phyloP scores from a whole-genome alignment of 164 flowering plant genomes.

The Magnolia changhungtana region DNA sequence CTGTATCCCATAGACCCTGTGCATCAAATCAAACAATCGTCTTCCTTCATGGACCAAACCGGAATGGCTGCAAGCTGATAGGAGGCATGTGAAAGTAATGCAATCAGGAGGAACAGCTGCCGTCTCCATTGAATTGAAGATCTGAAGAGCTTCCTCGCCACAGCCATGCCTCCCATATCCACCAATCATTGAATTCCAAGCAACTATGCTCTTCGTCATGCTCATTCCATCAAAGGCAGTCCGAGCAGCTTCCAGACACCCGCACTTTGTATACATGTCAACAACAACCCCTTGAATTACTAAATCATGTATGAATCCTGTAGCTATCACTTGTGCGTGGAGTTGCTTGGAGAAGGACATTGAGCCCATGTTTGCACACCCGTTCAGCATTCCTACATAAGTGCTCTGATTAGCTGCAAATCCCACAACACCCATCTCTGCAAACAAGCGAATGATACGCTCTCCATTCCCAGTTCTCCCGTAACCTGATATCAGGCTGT shows the following conservation, averaged over 20 bases:
- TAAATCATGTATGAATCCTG: background rate
- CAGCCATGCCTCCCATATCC: slow-evolving; percentile 7
- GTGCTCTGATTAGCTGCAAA: slow-evolving; percentile 1
- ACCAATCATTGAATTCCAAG: slow-evolving; percentile 14
- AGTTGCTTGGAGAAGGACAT: slow-evolving; percentile 5
- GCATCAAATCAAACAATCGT: background rate
- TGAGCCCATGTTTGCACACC: slow-evolving; percentile 9
- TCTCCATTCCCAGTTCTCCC: background rate
- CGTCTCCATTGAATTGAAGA: slow-evolving; percentile 1
- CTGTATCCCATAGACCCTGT: slow-evolving; percentile 30
- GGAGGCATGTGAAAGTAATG: slow-evolving; percentile 4
- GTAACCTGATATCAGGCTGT: slow-evolving; percentile 4
- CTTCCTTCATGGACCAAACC: background rate
- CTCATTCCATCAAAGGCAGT: background rate
- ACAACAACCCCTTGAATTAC: slow-evolving; percentile 12
- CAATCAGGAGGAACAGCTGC: background rate
- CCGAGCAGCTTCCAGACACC: slow-evolving; percentile 39
- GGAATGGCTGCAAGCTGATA: slow-evolving; percentile 11
- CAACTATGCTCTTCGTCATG: background rate
- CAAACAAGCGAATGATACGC: background rate
- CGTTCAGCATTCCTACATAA: slow-evolving; percentile 2
- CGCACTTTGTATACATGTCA: slow-evolving; percentile 67
- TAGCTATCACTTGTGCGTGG: slow-evolving; percentile 1
- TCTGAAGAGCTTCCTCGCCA: slow-evolving; percentile 1
- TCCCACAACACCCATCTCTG: background rate